Evolutionary conservation across 805 yeast genomes (phyloP), one percentile per base, ranked within the genome.

Genomic region (Hanseniaspora jakobsenii): DNA sequence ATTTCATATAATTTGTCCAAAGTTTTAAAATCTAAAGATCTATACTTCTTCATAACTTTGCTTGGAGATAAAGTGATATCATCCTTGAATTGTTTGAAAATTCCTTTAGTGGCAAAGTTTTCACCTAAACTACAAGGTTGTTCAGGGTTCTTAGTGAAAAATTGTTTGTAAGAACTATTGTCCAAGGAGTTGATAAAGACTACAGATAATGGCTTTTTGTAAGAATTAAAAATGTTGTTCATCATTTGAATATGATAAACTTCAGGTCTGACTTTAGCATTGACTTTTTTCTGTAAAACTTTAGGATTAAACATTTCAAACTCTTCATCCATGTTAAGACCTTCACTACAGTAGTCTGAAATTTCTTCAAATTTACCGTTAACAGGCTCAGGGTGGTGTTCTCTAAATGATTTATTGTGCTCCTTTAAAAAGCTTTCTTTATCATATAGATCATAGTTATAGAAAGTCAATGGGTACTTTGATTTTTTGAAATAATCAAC

Each of bases 361-460:
- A n/a, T n/a, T n/a, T n/a, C n/a, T n/a, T 24, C 10, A 24, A 7
- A 24, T 24, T 6, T 24, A 24, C 10, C 10, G 27, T 7, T 24
- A 7, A 7, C 27, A 24, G 10, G 10, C 27, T 24, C 27, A 24
- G 6, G 9, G 10, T 7, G 6, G 10, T 7, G 10, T 10, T 24
- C 27, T 24, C 10, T 24, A 24, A 10, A 24, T 24, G 27, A 24
- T n/a, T n/a, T n/a, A n/a, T n/a, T 3, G 8, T 32, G 45, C 29
- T 41, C 45, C n/a, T 21, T 22, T 9, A 41, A 12, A 23, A 41
- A 41, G 3, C 47, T 36, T 7, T 39, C 32, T 6, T 50, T 31
- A 17, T 39, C 32, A 39, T 59, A 59, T 32, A 52, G 47, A 4
- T 40, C 48, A 32, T 56, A 48, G 14, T 54, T 53, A 28, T 50